Evolutionary conservation across 163 green algal species (phyloP).

Genomic region (Chlamydomonas reinhardtii): DNA sequence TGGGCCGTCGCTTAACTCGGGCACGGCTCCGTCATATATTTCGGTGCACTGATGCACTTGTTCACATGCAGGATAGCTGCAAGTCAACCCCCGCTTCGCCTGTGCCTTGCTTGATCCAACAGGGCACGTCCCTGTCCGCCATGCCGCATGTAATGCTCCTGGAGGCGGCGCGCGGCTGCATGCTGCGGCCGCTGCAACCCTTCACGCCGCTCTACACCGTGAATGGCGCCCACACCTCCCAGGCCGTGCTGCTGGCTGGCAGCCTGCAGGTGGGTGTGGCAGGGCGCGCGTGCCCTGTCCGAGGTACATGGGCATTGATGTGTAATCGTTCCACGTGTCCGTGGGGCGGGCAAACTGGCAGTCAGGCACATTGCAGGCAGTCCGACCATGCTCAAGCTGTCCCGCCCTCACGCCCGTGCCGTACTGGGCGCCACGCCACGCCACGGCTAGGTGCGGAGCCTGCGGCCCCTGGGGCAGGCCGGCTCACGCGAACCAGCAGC

Average conservation of each 20-base stretch:
- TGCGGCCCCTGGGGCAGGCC: neutral
- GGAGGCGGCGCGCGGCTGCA: slow-evolving; percentile 22
- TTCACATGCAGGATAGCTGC: too few relatives aligned
- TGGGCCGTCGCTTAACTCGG: neutral
- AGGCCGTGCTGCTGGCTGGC: slow-evolving; percentile 23
- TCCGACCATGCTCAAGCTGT: too few relatives aligned
- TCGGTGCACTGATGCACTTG: too few relatives aligned
- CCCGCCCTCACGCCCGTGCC: too few relatives aligned
- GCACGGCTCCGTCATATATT: neutral
- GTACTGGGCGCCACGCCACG: too few relatives aligned
- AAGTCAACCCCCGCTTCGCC: too few relatives aligned
- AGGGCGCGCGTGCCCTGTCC: neutral
- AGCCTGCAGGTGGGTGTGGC: slow-evolving; percentile 7
- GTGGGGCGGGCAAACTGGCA: too few relatives aligned
- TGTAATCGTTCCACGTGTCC: too few relatives aligned
- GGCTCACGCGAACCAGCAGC: neutral
- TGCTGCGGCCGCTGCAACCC: neutral
- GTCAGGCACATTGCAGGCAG: too few relatives aligned
- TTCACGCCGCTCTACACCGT: neutral
- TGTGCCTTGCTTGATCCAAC: too few relatives aligned
- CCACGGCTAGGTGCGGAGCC: too few relatives aligned
- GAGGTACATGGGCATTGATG: too few relatives aligned
- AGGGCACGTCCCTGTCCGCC: slow-evolving; percentile 7
- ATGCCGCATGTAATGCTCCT: slow-evolving; percentile 28
- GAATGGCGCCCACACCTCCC: neutral